A percentile compares a stretch with the other conserved stretches of the same genome.
phyloP scores from a whole-genome alignment of 2,329 filamentous ascomycete species.

The Botrytis pseudocinerea region DNA sequence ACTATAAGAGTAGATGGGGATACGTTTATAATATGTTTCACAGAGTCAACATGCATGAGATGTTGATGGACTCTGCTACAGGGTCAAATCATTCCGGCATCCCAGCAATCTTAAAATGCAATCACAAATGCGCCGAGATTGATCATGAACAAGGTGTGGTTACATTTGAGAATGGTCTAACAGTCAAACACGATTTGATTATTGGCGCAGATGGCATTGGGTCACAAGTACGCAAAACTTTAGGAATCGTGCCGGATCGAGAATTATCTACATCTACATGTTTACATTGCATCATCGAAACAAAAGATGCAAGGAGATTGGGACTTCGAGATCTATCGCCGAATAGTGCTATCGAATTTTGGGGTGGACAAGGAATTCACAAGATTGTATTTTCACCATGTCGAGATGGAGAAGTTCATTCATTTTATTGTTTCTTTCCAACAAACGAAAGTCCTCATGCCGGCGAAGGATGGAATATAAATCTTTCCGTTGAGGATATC shows the following conservation, averaged over 20 bases:
- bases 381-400: constrained; percentile 47
- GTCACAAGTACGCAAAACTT: constrained; percentile 59
- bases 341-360: constrained; percentile 39
- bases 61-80: constrained; percentile 62
- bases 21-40: constrained; percentile 67
- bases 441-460: constrained; percentile 32
- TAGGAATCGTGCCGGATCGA: constrained; percentile 50
- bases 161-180: constrained; percentile 41
- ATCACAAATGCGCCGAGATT: constrained; percentile 49
- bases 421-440: constrained; percentile 46
- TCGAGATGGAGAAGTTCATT: constrained; percentile 42
- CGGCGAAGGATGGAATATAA: constrained; percentile 37
- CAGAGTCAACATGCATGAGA: constrained; percentile 66
- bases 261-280: constrained; percentile 44
- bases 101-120: constrained; percentile 53
- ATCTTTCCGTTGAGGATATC: constrained; percentile 54
- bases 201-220: constrained; percentile 59
- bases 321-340: constrained; percentile 33
- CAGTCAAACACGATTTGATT: constrained; percentile 43
- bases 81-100: constrained; percentile 55
- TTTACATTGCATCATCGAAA: constrained; percentile 42
- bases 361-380: constrained; percentile 44
- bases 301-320: constrained; percentile 32
- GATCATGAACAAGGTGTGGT: constrained; percentile 53
- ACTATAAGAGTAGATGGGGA: constrained; percentile 63